Conservation (phyloP, 306 rosid species). For the Pterocarpus macrocarpus region DNA sequence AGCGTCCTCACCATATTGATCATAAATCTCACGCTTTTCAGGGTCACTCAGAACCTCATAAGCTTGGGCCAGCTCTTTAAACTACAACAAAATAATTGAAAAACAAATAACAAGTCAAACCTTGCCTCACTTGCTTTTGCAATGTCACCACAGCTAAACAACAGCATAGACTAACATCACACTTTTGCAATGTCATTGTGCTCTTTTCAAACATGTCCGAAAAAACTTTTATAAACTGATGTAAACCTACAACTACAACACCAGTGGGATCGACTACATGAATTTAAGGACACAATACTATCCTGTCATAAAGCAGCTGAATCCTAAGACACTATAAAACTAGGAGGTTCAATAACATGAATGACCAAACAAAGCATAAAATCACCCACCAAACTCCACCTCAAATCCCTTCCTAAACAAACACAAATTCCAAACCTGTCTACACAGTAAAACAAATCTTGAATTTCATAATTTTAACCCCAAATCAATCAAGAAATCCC, state of each 20-base stretch:
- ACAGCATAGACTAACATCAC: neutral
- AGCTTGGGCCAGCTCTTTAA: slow-evolving; percentile 95
- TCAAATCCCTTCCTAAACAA: neutral
- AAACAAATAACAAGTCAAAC: neutral
- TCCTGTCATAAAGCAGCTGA: no score
- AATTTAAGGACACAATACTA: no score
- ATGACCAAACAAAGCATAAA: neutral
- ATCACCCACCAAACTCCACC: neutral
- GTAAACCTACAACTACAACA: no score
- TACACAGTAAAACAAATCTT: neutral
- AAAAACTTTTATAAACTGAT: no score
- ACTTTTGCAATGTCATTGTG: no score
- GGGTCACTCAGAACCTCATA: slow-evolving; percentile 95
- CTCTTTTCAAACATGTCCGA: no score
- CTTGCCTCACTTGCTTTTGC: neutral
- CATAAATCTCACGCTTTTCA: slow-evolving; percentile 94
- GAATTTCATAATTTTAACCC: neutral
- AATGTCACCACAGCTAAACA: neutral
- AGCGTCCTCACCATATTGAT: slow-evolving; percentile 93
- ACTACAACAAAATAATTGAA: slow-evolving; percentile 47
- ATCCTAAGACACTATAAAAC: neutral
- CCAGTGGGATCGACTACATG: no score
- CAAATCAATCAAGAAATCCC: neutral
- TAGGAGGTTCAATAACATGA: neutral
- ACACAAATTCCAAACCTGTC: neutral